Base-by-base conservation (phyloP, 2,329 filamentous ascomycete species). In the Phyllachora maydis region DNA sequence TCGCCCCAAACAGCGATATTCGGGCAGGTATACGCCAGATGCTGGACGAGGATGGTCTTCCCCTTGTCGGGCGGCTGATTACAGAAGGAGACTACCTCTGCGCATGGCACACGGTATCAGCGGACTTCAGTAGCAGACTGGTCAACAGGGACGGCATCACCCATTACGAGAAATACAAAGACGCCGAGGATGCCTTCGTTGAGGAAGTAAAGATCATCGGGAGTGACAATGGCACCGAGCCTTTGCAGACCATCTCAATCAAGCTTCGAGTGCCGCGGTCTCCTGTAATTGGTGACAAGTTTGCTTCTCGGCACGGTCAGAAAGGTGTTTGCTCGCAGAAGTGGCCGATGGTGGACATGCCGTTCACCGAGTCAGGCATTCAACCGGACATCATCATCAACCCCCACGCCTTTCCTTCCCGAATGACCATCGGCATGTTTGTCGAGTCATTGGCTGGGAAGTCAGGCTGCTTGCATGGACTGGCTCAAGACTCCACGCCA, bases 361-460 rank as follows among this genome's bases (percentile, higher is more conserved):
- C 88, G 4, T 98, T 95, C 51, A 82, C 79, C 3, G 88, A 98
- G 52, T 78, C 76, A 5, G 88, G 88, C 25, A 95, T 98, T 30
- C 83, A 93, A 42, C 88, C 88, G 7, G 88, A 98, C 49, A 63
- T 92, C 39, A 98, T 98, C 50, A 98, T 98, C 59, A 98, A 98
- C 54, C 88, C 88, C 19, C 88, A 98, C 61, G 88, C 88, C 42
- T 98, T 98, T 63, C 88, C 88, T 6, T 95, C 85, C 21, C 83
- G 88, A 50, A 98, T 98, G 88, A 98, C 88, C 11, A 98, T 98
- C 43, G 88, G 88, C 42, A 95, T 95, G 79, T 95, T 98, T 49
- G 70, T 98, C 42, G 88, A 98, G 55, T 93, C 83, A 4, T 63
- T 98, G 24, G 88, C 88, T 7, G 88, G 88, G 30, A 98, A 98